Evolutionary conservation across 306 rosid species (phyloP).

Genomic region (Dryas drummondii): DNA sequence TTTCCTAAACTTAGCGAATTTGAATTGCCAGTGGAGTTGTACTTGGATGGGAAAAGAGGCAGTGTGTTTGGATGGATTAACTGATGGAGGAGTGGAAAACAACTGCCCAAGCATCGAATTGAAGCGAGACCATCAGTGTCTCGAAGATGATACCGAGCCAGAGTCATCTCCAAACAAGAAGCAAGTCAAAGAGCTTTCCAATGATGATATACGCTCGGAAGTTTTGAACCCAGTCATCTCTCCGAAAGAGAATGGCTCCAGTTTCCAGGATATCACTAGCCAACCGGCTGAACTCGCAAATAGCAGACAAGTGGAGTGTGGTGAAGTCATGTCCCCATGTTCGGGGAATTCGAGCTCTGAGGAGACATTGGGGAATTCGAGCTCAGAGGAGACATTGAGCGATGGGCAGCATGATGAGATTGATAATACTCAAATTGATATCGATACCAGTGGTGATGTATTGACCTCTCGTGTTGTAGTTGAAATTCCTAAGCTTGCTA

Average conservation of each 20-base stretch:
- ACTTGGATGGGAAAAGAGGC: slow-evolving; percentile 77
- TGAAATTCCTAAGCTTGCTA: slow-evolving; percentile 75
- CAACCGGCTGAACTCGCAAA: slow-evolving; percentile 48
- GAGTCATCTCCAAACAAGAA: slow-evolving; percentile 56
- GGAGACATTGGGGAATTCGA: slow-evolving; percentile 28
- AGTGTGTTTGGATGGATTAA: slow-evolving; percentile 41
- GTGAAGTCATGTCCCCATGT: slow-evolving; percentile 67
- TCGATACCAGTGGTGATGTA: slow-evolving; percentile 33
- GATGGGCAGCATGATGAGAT: slow-evolving; percentile 43
- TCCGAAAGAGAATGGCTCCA: slow-evolving; percentile 51
- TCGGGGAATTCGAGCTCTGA: slow-evolving; percentile 62
- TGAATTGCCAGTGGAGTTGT: slow-evolving; percentile 23
- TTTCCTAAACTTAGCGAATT: background rate
- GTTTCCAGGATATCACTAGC: slow-evolving; percentile 78
- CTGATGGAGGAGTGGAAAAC: slow-evolving; percentile 46
- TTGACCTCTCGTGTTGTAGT: slow-evolving; percentile 65
- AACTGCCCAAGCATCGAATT: slow-evolving; percentile 45
- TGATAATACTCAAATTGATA: slow-evolving; percentile 37
- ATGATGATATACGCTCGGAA: slow-evolving; percentile 84
- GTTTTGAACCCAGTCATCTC: slow-evolving; percentile 71
- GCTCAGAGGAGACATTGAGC: slow-evolving; percentile 58
- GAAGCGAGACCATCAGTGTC: slow-evolving; percentile 64
- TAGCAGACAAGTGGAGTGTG: slow-evolving; percentile 58
- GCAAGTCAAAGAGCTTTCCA: slow-evolving; percentile 71
- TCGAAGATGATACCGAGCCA: slow-evolving; percentile 41